A percentile compares a stretch with the other conserved stretches of the same genome.
phyloP scores from a whole-genome alignment of 352 stramenopile genomes.

The Phytophthora nicotianae region DNA sequence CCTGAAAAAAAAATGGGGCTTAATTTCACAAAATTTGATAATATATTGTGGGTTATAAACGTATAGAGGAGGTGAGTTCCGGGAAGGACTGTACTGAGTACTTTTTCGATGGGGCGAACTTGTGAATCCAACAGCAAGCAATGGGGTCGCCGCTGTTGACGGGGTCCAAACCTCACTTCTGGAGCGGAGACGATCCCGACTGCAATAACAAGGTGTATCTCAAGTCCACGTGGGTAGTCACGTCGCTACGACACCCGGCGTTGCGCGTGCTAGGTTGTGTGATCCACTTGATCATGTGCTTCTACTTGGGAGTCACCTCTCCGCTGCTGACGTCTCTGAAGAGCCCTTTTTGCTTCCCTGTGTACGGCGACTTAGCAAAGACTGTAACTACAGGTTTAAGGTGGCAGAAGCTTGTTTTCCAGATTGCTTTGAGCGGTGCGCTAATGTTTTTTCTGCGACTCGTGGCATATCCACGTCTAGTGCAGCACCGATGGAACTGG shows the following conservation, averaged over 20 bases:
- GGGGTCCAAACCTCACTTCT: constrained; percentile 11
- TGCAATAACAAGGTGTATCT: constrained; percentile 31
- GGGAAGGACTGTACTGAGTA: too few species aligned
- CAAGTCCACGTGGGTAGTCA: constrained; percentile 43
- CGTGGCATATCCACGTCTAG: constrained; percentile 42
- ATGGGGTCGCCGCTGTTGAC: not conserved
- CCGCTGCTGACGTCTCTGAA: constrained; percentile 43
- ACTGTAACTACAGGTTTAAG: constrained; percentile 27
- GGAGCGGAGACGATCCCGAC: constrained; percentile 10
- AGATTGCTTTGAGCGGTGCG: constrained; percentile 19
- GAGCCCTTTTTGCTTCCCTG: constrained; percentile 41
- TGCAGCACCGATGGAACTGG: constrained; percentile 62
- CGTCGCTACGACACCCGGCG: constrained; percentile 47
- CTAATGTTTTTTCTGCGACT: constrained; percentile 45
- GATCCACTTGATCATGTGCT: constrained; percentile 38
- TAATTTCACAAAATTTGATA: too few species aligned
- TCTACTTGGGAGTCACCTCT: constrained; percentile 47
- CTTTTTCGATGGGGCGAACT: too few species aligned
- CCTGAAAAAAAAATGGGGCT: too few species aligned
- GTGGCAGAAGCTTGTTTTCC: constrained; percentile 42
- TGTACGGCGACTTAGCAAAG: constrained; percentile 40
- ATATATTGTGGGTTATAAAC: too few species aligned
- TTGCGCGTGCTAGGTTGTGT: constrained; percentile 44
- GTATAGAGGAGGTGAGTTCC: too few species aligned
- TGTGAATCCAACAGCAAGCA: too few species aligned